phyloP scores from a whole-genome alignment of 1,284 basidiomycete species.

The Xerocomus nothofagi region DNA sequence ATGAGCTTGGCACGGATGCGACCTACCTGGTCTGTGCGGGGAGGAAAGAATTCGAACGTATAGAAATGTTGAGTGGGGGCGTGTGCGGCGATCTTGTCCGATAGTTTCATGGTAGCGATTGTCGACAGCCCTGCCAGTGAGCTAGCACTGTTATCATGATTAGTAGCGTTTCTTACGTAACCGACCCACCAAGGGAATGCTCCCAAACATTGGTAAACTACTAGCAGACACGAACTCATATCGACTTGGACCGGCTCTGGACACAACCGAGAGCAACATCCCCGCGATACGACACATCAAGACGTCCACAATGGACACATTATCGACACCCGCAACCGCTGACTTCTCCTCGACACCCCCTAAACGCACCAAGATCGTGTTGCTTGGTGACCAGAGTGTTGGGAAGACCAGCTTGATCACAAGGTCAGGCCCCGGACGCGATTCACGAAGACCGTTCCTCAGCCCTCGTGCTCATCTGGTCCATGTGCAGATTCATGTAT shows the following conservation, averaged over 20 bases:
- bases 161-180: conserved; percentile 12
- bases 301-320: conserved; percentile 41
- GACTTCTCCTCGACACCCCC: conserved; percentile 85
- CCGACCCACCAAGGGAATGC: neutral
- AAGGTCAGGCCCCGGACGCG: conserved; percentile 52
- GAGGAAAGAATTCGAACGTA: conserved; percentile 95
- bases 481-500: conserved; percentile 84
- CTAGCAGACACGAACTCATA: conserved; percentile 3
- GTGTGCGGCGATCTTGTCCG: conserved; percentile 57
- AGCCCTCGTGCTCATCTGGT: neutral
- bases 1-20: conserved; percentile 5
- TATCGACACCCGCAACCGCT: conserved; percentile 67
- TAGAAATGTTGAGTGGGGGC: conserved; percentile 63
- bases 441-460: neutral
- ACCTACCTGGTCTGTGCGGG: conserved; percentile 79
- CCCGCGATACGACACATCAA: neutral
- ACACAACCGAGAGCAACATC: neutral
- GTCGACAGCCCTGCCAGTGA: too few relatives aligned
- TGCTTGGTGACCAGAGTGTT: conserved; percentile 91
- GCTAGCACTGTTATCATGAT: too few relatives aligned
- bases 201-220: conserved; percentile 33
- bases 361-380: conserved; percentile 95
- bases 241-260: conserved; percentile 16
- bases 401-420: conserved; percentile 99
- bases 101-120: conserved; percentile 57